Conservation (phyloP, 2,329 filamentous ascomycete genomes). For the Sphaerulina populicola region DNA sequence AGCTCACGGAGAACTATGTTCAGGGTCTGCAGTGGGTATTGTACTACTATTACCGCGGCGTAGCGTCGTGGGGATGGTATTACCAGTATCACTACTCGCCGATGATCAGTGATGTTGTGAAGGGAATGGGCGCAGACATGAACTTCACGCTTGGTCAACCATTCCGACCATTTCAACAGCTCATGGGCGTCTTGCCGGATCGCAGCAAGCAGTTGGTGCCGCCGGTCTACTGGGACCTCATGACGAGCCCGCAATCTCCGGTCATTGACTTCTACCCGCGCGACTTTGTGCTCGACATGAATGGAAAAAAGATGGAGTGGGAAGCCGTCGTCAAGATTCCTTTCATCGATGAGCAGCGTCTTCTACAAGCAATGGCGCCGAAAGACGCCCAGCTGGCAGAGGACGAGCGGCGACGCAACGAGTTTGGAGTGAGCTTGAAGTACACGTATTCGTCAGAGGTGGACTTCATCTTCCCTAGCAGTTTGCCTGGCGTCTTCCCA, state of each 20-base stretch:
- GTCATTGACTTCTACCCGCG: constrained; percentile 97
- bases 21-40: constrained; percentile 97
- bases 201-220: constrained; percentile 97
- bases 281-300: constrained; percentile 98
- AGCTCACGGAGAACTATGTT: constrained; percentile 90
- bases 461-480: constrained; percentile 78
- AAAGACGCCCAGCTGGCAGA: constrained; percentile 69
- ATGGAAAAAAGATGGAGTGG: constrained; percentile 99
- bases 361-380: constrained; percentile 76
- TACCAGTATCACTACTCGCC: constrained; percentile 95
- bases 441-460: constrained; percentile 75
- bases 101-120: constrained; percentile 91
- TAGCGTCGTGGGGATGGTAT: constrained; percentile 98
- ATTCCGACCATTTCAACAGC: constrained; percentile 88
- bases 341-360: constrained; percentile 86
- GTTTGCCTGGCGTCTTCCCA: constrained; percentile 80
- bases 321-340: constrained; percentile 98
- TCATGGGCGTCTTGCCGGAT: constrained; percentile 97
- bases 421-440: constrained; percentile 85
- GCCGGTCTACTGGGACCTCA: constrained; percentile 74
- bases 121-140: constrained; percentile 76
- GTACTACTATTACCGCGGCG: constrained; percentile 94
- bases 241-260: constrained; percentile 82
- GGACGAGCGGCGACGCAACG: constrained; percentile 74
- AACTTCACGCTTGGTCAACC: constrained; percentile 91